A percentile compares a stretch with the other conserved stretches of the same genome.
phyloP scores from a whole-genome alignment of 352 stramenopile species.

The Phytophthora pinifolia region DNA sequence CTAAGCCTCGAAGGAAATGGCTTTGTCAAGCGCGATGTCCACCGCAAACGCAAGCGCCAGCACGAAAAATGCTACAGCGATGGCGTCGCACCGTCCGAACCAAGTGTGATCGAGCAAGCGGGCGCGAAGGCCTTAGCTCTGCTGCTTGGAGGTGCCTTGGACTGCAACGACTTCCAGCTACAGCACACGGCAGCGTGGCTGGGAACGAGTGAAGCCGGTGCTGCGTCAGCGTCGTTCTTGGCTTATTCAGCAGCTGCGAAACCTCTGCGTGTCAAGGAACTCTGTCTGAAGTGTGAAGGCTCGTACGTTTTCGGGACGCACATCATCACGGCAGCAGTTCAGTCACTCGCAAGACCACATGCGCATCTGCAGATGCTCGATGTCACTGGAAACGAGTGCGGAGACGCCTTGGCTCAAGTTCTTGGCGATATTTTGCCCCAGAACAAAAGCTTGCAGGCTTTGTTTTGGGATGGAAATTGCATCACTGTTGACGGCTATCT shows the following conservation, averaged over 20 bases:
- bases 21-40: slow-evolving; percentile 36
- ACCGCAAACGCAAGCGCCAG: slow-evolving; percentile 17
- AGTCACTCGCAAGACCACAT: slow-evolving; percentile 44
- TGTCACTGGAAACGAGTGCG: slow-evolving; percentile 73
- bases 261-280: slow-evolving; percentile 46
- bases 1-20: slow-evolving; percentile 77
- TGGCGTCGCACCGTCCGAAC: not conserved
- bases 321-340: slow-evolving; percentile 46
- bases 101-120: slow-evolving; percentile 39
- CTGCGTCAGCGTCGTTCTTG: slow-evolving; percentile 16
- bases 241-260: slow-evolving; percentile 20
- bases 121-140: slow-evolving; percentile 45
- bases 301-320: slow-evolving; percentile 55
- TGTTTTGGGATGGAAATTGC: slow-evolving; percentile 83
- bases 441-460: slow-evolving; percentile 58
- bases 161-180: slow-evolving; percentile 21
- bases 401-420: slow-evolving; percentile 51
- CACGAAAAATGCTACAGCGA: slow-evolving; percentile 26
- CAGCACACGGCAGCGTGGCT: slow-evolving; percentile 16
- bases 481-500: slow-evolving; percentile 72
- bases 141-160: slow-evolving; percentile 35
- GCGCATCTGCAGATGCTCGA: slow-evolving; percentile 63
- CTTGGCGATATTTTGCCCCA: slow-evolving; percentile 48
- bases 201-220: slow-evolving; percentile 11
- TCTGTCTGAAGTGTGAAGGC: slow-evolving; percentile 55